Evolutionary conservation across 495 filamentous ascomycete genomes (phyloP).

Genomic region (Xylaria intraflava): DNA sequence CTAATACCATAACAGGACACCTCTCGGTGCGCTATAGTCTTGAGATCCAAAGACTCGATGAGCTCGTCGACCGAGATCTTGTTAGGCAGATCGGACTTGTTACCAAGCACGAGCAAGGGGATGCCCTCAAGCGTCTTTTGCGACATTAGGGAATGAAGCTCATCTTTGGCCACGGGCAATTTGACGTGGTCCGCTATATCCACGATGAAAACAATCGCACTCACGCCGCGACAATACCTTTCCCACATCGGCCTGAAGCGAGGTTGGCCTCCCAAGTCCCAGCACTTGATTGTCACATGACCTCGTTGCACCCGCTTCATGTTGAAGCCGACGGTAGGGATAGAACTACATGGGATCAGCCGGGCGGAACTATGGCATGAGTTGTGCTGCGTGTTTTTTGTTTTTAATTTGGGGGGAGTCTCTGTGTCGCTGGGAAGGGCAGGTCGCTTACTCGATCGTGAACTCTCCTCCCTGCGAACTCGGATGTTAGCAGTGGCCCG

Average conservation of each 20-base stretch:
- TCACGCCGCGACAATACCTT: conserved; percentile 93
- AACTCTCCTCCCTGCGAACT: conserved; percentile 83
- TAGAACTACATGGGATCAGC: conserved; percentile 61
- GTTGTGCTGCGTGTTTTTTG: background rate
- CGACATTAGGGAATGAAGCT: conserved; percentile 80
- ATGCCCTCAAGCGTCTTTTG: conserved; percentile 84
- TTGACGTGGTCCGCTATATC: conserved; percentile 78
- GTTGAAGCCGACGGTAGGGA: conserved; percentile 97
- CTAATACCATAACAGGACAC: conserved; percentile 99
- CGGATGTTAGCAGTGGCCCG: conserved; percentile 16
- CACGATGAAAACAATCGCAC: conserved; percentile 97
- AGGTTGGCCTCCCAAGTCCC: conserved; percentile 96
- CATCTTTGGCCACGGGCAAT: conserved; percentile 81
- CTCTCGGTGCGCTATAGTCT: conserved; percentile 82
- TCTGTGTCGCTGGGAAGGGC: conserved; percentile 4
- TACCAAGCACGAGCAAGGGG: conserved; percentile 90
- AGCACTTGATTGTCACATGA: conserved; percentile 98
- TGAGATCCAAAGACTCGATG: conserved; percentile 87
- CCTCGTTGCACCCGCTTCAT: conserved; percentile 98
- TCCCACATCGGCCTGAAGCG: conserved; percentile 99
- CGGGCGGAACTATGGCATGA: conserved; percentile 1
- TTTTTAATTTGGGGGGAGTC: too few species aligned
- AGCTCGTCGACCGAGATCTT: conserved; percentile 89
- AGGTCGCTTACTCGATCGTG: conserved; percentile 84
- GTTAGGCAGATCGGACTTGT: conserved; percentile 88